Evolutionary conservation across 2,329 filamentous ascomycete species (phyloP).

Genomic region (Arthrobotrys conoides): DNA sequence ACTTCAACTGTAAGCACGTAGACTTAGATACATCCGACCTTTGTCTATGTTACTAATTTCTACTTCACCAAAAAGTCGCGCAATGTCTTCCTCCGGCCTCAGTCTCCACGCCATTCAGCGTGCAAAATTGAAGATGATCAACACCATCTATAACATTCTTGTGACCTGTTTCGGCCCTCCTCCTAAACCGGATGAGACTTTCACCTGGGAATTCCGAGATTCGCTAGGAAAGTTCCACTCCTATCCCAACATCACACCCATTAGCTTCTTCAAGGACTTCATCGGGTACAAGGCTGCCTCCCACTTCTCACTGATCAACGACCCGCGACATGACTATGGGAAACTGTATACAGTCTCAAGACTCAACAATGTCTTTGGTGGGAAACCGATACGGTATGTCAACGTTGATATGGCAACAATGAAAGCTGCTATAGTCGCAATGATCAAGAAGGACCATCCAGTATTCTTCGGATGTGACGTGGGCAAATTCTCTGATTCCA

Average conservation of each 20-base stretch:
- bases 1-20: constrained; percentile 73
- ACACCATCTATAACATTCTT: constrained; percentile 84
- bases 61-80: constrained; percentile 62
- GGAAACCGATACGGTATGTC: constrained; percentile 82
- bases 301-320: constrained; percentile 82
- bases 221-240: constrained; percentile 76
- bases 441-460: constrained; percentile 82
- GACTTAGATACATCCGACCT: no score
- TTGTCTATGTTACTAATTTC: background rate
- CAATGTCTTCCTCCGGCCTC: constrained; percentile 66
- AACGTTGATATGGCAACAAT: constrained; percentile 83
- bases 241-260: constrained; percentile 75
- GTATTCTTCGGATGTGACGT: constrained; percentile 93
- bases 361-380: constrained; percentile 85
- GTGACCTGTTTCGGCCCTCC: constrained; percentile 86
- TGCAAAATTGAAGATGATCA: constrained; percentile 76
- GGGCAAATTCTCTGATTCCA: constrained; percentile 80
- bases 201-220: constrained; percentile 85
- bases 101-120: constrained; percentile 73
- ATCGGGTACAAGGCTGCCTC: constrained; percentile 58
- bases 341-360: constrained; percentile 81
- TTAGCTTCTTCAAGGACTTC: constrained; percentile 78
- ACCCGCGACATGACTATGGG: constrained; percentile 82
- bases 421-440: constrained; percentile 80
- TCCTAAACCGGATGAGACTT: constrained; percentile 77